Conservation (phyloP, 2,329 filamentous ascomycete genomes). For the Niveomyces coronatus region DNA sequence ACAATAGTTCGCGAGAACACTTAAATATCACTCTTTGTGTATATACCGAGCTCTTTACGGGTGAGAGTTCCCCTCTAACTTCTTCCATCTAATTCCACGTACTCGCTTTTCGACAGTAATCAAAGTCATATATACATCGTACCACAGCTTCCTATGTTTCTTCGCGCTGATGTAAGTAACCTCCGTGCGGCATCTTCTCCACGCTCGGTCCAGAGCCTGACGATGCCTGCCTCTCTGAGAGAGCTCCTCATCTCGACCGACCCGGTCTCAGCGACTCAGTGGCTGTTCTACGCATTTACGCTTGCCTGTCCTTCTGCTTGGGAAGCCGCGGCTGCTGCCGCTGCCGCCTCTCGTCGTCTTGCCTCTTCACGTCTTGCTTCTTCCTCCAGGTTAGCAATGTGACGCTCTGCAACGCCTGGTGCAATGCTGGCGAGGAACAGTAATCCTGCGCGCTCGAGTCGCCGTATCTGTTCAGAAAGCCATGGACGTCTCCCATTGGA, state of each 20-base stretch:
- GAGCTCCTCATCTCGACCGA: background rate
- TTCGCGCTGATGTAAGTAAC: conserved; percentile 6
- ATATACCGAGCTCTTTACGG: background rate
- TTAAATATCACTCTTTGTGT: no score
- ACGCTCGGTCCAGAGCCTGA: background rate
- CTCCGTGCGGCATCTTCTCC: conserved; percentile 4
- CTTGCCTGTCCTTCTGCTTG: conserved; percentile 15
- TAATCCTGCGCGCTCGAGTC: conserved; percentile 48
- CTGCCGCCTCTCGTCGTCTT: conserved; percentile 31
- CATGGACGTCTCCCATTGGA: conserved; percentile 21
- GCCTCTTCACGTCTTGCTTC: conserved; percentile 34
- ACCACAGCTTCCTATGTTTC: background rate
- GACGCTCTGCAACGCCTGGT: conserved; percentile 54
- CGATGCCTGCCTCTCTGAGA: no score
- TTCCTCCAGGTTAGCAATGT: conserved; percentile 49
- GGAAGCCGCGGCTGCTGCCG: conserved; percentile 17
- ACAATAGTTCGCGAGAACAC: no score
- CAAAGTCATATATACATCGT: conserved; percentile 2
- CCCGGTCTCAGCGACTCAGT: background rate
- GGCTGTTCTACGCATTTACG: background rate
- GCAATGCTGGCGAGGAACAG: conserved; percentile 57
- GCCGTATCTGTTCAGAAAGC: conserved; percentile 33
- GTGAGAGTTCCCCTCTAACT: no score
- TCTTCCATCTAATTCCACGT: conserved; percentile 8
- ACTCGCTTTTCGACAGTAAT: no score